Evolutionary conservation across 208 protist species (phyloP), one percentile per base, ranked within the genome.

Genomic region (Leishmania mexicana): DNA sequence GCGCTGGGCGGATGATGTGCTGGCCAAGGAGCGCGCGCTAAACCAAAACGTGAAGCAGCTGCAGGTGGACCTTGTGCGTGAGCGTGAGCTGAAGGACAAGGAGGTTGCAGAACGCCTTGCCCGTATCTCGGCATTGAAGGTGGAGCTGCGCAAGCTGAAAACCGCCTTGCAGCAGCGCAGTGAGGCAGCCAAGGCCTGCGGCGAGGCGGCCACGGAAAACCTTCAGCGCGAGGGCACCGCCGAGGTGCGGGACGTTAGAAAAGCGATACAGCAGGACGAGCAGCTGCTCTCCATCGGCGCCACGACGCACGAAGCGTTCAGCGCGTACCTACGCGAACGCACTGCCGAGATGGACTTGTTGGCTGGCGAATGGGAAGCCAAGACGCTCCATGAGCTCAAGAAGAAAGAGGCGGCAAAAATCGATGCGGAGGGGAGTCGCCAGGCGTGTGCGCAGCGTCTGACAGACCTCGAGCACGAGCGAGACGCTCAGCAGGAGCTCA

Each of bases 1-100:
- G 85, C 90, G 85, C 65, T 98, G 96, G 96, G 94, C 96, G 8
- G 94, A 97, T 80, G 94, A 90, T 53, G 86, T 98, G 42, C 89
- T 98, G 4, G 75, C 88, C 8, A 96, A 96, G 79, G 94, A 98
- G 81, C 90, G 92, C 49, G 96, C 97, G 75, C 83, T 97, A 38
- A 98, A 98, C 83, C 92, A 96, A 74, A 98, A 98, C 79, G 96
- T 98, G 72, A 98, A 98, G 84, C 94, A 97, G 85, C 90, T 98
- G 24, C 95, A 97, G 84, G 89, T 88, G 47, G 95, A 98, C 76
- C 86, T 98, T 11, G 85, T 91, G 60, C 83, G 85, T 10, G 94
- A 98, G 86, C 90, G 92, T 45, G 80, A 85, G 35, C 70, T 93
- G 45, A 95, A 93, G 79, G 94, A 98, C 79, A 88, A 91, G 84